Conservation (phyloP, 176 grass and related monocot species). For the Aegilops umbellulata region DNA sequence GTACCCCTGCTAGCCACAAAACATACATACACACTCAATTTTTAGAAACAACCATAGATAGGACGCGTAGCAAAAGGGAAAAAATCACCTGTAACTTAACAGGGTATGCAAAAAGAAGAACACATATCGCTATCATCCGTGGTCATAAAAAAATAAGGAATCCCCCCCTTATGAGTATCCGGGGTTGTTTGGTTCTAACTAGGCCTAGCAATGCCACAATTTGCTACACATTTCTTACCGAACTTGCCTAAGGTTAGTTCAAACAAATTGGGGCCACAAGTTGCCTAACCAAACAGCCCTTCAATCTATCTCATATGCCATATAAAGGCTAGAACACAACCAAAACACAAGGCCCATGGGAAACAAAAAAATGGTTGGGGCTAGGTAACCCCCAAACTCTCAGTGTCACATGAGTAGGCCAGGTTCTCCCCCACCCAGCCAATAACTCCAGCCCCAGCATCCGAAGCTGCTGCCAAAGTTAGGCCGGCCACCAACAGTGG, state of each 20-base stretch:
- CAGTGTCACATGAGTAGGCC: slow-evolving; percentile 27
- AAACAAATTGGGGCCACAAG: neutral
- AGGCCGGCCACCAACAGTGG: slow-evolving; percentile 20
- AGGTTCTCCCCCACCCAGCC: slow-evolving; percentile 6
- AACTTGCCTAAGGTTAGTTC: neutral
- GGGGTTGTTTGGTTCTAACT: neutral
- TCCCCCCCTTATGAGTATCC: neutral
- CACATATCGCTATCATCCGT: neutral
- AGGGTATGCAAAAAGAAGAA: neutral
- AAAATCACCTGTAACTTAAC: neutral
- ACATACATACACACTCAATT: neutral
- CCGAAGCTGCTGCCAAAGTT: slow-evolving; percentile 26
- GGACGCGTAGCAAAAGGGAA: neutral
- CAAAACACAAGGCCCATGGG: neutral
- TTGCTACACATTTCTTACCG: neutral
- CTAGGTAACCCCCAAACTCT: neutral
- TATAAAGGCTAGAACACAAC: slow-evolving; percentile 16
- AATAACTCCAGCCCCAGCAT: slow-evolving; percentile 28
- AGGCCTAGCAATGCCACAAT: neutral
- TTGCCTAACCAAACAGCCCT: neutral
- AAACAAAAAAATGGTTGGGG: slow-evolving; percentile 32
- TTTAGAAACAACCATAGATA: neutral
- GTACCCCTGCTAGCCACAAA: slow-evolving; percentile 26
- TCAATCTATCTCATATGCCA: slow-evolving; percentile 10
- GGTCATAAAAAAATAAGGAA: slow-evolving; percentile 16